Base-by-base conservation (phyloP, 371 early-diverging fungal genomes). In the Lichtheimia hyalospora region DNA sequence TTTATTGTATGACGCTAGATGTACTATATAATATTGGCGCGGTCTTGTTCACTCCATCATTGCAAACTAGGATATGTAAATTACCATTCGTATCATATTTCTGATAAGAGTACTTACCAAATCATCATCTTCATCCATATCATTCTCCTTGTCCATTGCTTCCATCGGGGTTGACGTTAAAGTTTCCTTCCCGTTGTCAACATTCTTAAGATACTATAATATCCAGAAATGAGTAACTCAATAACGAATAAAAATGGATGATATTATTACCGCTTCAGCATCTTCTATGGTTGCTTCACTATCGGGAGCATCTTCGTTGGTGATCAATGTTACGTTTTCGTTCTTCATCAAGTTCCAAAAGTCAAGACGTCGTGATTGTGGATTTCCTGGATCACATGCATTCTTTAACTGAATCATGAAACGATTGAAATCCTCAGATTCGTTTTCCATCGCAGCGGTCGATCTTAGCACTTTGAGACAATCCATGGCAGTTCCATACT, bases 391-490 rank as follows among this genome's bases (percentile, higher is more conserved):
- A 27, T 67, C 57, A 24, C 67, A 70, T 34, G 59, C 52, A 13
- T 44, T 43, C 52, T 71, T 74, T 2, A 83, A 27, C 21, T 70
- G 62, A 15, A 61, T 59, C 14, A 78, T 48, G 14, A 58, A 72
- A 2, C 59, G 64, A 60, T 88, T 86, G 64, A 74, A 88, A 6
- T 24, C 42, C 1, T 55, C 62, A 12, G 71, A 60, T 57, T 79
- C 82, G 18, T 77, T 64, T 51, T 84, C 74, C 50, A 60, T 56
- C 3, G 69, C 67, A 39, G 75, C 74, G 3, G 67, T 69, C 12
- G 64, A 39, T 18, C 89, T 70, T 13, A 90, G 60, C 1, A 71
- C 76, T 51, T 66, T 61, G 10, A 90, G 61, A 60, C 85, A 86
- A 1, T 76, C 67, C 15, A 82, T 50, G 0, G 84, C 86, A 55